Base-by-base conservation (phyloP, 2,329 filamentous ascomycete genomes). In the Epichloe glyceriae region DNA sequence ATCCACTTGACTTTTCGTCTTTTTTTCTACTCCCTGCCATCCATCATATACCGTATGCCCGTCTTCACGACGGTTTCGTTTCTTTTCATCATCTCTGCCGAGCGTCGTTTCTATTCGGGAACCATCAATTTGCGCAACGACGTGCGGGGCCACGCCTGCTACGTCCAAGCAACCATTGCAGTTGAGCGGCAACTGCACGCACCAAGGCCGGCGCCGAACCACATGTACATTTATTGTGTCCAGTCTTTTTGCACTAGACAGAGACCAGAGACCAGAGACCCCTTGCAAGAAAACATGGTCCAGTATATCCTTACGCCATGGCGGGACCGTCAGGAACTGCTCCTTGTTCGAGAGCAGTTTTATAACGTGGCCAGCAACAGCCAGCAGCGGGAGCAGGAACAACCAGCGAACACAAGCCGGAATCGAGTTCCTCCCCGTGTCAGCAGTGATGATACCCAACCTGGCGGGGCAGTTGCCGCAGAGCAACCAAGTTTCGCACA, bases 221-320 rank as follows among this genome's bases (percentile, higher is more conserved):
- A 30, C 0, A 30, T 30, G 26, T 30, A 10, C 26, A 11, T 30
- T 11, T 8, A 10, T 30, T 11, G 8, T 30, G 26, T 30, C 26
- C 26, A 30, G 10, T 14, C n/a, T 45, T 19, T 19, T 34, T 14
- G 26, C 26, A 11, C 15, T 17, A 17, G 37, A 19, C n/a, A 41
- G 14, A 48, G 45, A 22, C 17, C 7, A 17, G 17, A 2, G 45
- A 22, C 17, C 7, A 17, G 17, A 2, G 45, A 38, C 33, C 14
- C 34, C 45, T 15, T 22, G 45, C 45, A 46, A 26, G 19, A 5
- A 5, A 11, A 12, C 12, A 86, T 85, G 82, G 79, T 84, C 30
- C 79, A 82, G 61, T 87, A 86, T 67, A 74, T 83, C 55, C 80
- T 85, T 60, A 88, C 84, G 50, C 84, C 84, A 35, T 89, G 85